Percentiles rank a stretch among this genome's conserved stretches.
phyloP scores from a whole-genome alignment of 345 rosid species.

The Conringia planisiliqua region DNA sequence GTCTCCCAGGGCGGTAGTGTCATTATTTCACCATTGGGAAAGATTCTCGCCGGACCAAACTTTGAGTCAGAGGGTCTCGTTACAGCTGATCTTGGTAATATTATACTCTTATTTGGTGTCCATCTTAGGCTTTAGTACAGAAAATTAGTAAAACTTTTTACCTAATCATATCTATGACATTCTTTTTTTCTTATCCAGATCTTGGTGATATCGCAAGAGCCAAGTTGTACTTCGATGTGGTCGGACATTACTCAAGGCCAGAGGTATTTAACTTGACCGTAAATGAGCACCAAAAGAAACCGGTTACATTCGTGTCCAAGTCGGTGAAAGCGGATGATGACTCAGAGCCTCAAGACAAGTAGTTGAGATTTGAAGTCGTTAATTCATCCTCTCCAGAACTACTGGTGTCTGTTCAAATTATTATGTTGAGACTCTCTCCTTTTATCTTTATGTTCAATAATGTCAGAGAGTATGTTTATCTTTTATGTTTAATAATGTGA shows the following conservation, averaged over 20 bases:
- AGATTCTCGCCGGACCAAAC: slow-evolving; percentile 84
- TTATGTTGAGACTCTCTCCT: neutral
- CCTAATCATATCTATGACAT: neutral
- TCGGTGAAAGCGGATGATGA: slow-evolving; percentile 25
- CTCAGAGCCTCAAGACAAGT: neutral
- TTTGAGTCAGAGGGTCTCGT: slow-evolving; percentile 84
- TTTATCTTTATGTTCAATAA: neutral
- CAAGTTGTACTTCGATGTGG: slow-evolving; percentile 84
- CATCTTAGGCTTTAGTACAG: neutral
- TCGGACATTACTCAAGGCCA: slow-evolving; percentile 82
- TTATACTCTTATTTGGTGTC: neutral
- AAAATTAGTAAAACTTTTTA: neutral
- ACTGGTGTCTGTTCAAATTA: neutral
- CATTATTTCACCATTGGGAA: slow-evolving; percentile 77
- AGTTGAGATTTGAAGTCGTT: neutral
- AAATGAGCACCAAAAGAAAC: slow-evolving; percentile 53
- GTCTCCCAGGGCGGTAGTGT: slow-evolving; percentile 91
- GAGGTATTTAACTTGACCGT: slow-evolving; percentile 77
- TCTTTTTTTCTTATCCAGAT: slow-evolving; percentile 41
- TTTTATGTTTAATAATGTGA: too few relatives aligned
- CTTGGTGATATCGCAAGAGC: slow-evolving; percentile 82
- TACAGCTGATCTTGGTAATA: slow-evolving; percentile 82
- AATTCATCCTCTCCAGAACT: neutral
- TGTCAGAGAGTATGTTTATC: neutral
- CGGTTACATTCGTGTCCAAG: slow-evolving; percentile 62